A percentile compares a stretch with the other conserved stretches of the same genome.
Conservation (phyloP, 1,284 basidiomycete genomes). For the Abortiporus biennis region DNA sequence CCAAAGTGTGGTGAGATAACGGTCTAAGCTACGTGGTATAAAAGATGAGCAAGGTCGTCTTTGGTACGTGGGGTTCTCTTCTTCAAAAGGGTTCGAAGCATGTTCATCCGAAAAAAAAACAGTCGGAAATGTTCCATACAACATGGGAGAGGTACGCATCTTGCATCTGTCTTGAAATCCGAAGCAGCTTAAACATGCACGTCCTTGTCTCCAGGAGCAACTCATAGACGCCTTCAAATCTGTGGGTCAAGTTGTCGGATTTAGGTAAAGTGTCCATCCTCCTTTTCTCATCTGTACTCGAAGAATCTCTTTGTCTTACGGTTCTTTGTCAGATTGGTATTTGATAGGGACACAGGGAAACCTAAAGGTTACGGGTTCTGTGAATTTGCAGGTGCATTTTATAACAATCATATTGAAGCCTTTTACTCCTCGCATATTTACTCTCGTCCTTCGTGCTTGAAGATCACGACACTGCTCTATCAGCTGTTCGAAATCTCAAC, state of each 20-base stretch:
- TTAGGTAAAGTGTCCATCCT: slow-evolving; percentile 45
- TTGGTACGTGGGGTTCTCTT: slow-evolving; percentile 30
- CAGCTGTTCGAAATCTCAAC: slow-evolving; percentile 75
- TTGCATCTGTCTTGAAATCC: not conserved
- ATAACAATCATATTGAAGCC: not conserved
- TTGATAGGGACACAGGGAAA: slow-evolving; percentile 93
- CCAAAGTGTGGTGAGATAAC: not conserved
- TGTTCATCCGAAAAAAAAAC: slow-evolving; percentile 1
- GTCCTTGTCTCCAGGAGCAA: slow-evolving; percentile 46
- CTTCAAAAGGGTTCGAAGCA: not conserved
- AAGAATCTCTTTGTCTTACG: not conserved
- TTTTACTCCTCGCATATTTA: not conserved
- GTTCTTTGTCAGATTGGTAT: slow-evolving; percentile 69
- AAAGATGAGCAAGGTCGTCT: slow-evolving; percentile 45
- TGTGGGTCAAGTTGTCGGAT: slow-evolving; percentile 83
- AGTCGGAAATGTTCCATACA: slow-evolving; percentile 86
- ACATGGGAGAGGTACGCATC: slow-evolving; percentile 67
- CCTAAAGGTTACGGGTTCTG: slow-evolving; percentile 97
- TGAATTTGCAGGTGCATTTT: slow-evolving; percentile 79
- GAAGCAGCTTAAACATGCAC: not conserved
- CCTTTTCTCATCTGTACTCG: slow-evolving; percentile 5
- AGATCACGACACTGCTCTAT: slow-evolving; percentile 90
- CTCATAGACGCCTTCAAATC: slow-evolving; percentile 82
- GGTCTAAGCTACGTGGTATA: not conserved
- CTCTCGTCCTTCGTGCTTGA: not conserved